A percentile compares a stretch with the other conserved stretches of the same genome.
Evolutionary conservation across 169 alveolate genomes (phyloP).

Genomic region (Plasmodium falciparum): DNA sequence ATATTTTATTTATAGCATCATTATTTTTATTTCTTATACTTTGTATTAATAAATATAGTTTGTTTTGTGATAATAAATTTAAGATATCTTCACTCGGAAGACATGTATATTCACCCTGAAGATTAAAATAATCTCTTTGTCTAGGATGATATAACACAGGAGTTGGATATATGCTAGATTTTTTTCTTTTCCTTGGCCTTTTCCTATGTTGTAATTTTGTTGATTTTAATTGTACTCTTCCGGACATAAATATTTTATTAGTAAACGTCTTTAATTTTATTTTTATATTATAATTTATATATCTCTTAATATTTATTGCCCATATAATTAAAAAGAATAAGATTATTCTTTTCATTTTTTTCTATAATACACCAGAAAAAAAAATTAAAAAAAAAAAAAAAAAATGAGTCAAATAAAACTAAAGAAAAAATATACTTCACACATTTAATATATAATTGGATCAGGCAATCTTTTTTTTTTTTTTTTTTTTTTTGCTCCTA

Average conservation of each 20-base stretch:
- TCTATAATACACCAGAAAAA: background rate
- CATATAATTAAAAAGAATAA: conserved; percentile 21
- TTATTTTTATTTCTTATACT: conserved; percentile 65
- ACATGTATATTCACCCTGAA: conserved; percentile 73
- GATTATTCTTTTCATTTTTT: conserved; percentile 56
- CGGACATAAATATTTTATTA: conserved; percentile 64
- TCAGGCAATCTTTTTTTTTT: too few relatives aligned
- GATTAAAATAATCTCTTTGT: conserved; percentile 69
- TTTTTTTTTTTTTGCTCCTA: too few relatives aligned
- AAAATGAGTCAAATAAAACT: too few relatives aligned
- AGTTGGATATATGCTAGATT: conserved; percentile 68
- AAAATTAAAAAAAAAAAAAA: too few relatives aligned
- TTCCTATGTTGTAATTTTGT: conserved; percentile 74
- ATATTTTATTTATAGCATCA: conserved; percentile 30
- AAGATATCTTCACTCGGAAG: conserved; percentile 56
- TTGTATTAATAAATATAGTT: conserved; percentile 19
- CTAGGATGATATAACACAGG: conserved; percentile 74
- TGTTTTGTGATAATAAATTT: conserved; percentile 60
- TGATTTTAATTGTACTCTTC: conserved; percentile 75
- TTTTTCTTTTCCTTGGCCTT: conserved; percentile 72
- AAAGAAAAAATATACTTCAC: too few relatives aligned
- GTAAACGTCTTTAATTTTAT: conserved; percentile 24
- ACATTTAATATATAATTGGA: too few relatives aligned
- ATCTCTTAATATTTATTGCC: conserved; percentile 31
- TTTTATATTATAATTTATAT: conserved; percentile 43